phyloP scores from a whole-genome alignment of 345 rosid species.

The Durio zibethinus region DNA sequence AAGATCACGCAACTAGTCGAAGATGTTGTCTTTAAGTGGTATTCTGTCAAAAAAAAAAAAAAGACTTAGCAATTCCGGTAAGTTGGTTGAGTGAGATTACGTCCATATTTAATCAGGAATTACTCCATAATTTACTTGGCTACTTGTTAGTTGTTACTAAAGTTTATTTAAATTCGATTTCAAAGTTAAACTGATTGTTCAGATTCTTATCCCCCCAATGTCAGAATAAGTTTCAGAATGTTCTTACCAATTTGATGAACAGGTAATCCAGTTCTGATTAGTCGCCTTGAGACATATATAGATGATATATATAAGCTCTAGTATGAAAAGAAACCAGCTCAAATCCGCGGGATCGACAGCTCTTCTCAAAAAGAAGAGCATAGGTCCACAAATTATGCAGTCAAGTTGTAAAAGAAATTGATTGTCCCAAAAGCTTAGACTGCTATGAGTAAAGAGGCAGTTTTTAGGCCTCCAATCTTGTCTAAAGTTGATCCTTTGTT shows the following conservation, averaged over 20 bases:
- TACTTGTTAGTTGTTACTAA: too few relatives aligned
- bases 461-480: neutral
- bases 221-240: neutral
- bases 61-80: neutral
- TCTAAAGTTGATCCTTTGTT: neutral
- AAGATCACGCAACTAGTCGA: neutral
- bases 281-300: neutral
- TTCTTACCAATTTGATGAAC: neutral
- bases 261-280: neutral
- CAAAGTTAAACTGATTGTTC: neutral
- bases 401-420: slow-evolving; percentile 6
- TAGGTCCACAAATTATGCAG: neutral
- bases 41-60: neutral
- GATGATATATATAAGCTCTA: neutral
- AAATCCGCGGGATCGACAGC: neutral
- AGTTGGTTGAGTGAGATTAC: neutral
- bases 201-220: neutral
- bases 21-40: neutral
- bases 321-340: neutral
- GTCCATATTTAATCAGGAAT: neutral
- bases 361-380: neutral
- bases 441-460: neutral
- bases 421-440: neutral
- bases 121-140: neutral
- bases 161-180: too few relatives aligned